These are phyloP conservation scores for Saraca asoca DNA, from an alignment of 331 rosid species.

Conservation along the genomic window DNA sequence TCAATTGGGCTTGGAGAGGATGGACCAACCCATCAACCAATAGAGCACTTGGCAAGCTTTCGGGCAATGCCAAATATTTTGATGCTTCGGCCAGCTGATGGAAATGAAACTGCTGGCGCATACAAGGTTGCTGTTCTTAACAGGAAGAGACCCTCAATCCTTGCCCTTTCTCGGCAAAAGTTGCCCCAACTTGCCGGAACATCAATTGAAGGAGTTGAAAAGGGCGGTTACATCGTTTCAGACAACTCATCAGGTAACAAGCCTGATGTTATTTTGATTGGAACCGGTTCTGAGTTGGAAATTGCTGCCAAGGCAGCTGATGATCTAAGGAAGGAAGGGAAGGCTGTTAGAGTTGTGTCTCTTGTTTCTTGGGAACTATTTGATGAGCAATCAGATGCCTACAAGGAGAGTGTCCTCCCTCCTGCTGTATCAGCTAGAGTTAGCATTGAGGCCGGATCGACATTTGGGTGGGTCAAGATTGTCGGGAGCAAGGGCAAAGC, in stretches of 20 bases:
- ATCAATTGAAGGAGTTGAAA: conserved; percentile 84
- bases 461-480: conserved; percentile 88
- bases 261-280: conserved; percentile 88
- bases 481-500: conserved; percentile 85
- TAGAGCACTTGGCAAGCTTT: conserved; percentile 93
- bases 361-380: conserved; percentile 93
- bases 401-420: conserved; percentile 96
- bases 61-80: conserved; percentile 92
- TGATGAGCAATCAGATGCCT: conserved; percentile 74
- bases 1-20: conserved; percentile 98
- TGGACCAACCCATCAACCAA: conserved; percentile 98
- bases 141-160: conserved; percentile 81
- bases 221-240: conserved; percentile 87
- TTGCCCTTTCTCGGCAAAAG: conserved; percentile 96
- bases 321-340: conserved; percentile 87
- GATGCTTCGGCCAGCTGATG: conserved; percentile 96
- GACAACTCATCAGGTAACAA: conserved; percentile 85
- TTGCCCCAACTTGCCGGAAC: conserved; percentile 76
- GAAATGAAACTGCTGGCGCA: conserved; percentile 95
- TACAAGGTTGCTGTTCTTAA: conserved; percentile 79
- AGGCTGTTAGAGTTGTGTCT: conserved; percentile 87
- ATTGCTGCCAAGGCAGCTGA: conserved; percentile 82
- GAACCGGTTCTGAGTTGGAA: conserved; percentile 95
- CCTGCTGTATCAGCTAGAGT: conserved; percentile 81
- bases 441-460: conserved; percentile 93